These are phyloP conservation scores for Backusella tarrabulga DNA, from an alignment of 192 early-diverging fungal genomes.

Conservation along the genomic window DNA sequence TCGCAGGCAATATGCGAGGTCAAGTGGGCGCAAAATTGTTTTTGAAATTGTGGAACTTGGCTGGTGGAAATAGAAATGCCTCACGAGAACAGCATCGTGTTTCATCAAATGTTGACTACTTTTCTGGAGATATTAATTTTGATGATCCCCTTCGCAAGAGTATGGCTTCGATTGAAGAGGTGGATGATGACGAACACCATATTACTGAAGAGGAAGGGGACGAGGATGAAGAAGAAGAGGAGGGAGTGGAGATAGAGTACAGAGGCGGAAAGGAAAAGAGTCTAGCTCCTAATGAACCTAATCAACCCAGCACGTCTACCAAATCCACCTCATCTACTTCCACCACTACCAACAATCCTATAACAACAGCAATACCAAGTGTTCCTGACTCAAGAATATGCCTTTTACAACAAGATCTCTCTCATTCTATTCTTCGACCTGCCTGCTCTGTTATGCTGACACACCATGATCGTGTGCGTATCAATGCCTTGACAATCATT, in stretches of 20 bases:
- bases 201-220: background rate
- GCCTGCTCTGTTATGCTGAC: constrained; percentile 38
- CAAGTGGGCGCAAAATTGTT: constrained; percentile 50
- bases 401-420: constrained; percentile 16
- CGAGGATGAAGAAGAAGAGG: background rate
- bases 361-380: background rate
- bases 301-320: background rate
- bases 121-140: background rate
- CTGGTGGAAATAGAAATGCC: constrained; percentile 9
- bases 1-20: constrained; percentile 62
- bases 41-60: constrained; percentile 50
- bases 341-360: background rate
- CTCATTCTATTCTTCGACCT: constrained; percentile 33
- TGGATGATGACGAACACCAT: constrained; percentile 11
- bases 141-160: background rate
- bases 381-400: constrained; percentile 3
- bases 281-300: constrained; percentile 7
- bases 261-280: constrained; percentile 1
- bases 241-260: background rate
- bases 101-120: background rate
- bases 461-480: constrained; percentile 37
- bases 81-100: background rate
- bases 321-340: background rate
- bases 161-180: constrained; percentile 17
- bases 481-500: constrained; percentile 31